A percentile compares a stretch with the other conserved stretches of the same genome.
Evolutionary conservation across 306 rosid genomes (phyloP).

Genomic region (Notholithocarpus densiflorus): DNA sequence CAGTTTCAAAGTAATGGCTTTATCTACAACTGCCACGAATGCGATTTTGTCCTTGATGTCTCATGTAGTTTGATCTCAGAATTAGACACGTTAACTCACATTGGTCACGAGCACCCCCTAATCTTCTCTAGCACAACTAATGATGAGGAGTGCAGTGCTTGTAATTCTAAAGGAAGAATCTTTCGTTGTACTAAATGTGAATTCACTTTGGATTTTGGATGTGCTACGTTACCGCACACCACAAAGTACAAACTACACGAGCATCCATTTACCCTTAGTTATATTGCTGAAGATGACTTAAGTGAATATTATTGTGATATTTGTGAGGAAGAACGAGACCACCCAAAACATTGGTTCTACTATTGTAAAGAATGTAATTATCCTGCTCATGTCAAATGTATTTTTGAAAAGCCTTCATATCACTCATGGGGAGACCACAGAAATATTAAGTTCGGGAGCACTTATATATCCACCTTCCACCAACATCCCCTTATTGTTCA

Average conservation of each 20-base stretch:
- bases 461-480: no score
- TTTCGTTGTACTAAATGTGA: neutral
- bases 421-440: accelerated
- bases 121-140: neutral
- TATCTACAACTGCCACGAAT: no score
- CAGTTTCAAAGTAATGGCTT: no score
- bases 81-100: neutral
- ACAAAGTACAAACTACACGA: neutral
- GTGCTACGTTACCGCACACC: neutral
- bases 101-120: neutral
- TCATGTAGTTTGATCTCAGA: neutral
- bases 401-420: neutral
- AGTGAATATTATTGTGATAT: neutral
- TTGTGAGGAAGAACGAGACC: neutral
- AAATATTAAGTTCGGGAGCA: no score
- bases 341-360: neutral
- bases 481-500: no score
- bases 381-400: neutral
- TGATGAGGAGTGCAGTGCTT: neutral
- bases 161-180: neutral
- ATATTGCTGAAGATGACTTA: neutral
- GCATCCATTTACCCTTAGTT: neutral
- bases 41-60: neutral
- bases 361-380: neutral
- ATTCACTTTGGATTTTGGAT: neutral